phyloP scores from a whole-genome alignment of 495 filamentous ascomycete genomes.

The Penicillium lividum region DNA sequence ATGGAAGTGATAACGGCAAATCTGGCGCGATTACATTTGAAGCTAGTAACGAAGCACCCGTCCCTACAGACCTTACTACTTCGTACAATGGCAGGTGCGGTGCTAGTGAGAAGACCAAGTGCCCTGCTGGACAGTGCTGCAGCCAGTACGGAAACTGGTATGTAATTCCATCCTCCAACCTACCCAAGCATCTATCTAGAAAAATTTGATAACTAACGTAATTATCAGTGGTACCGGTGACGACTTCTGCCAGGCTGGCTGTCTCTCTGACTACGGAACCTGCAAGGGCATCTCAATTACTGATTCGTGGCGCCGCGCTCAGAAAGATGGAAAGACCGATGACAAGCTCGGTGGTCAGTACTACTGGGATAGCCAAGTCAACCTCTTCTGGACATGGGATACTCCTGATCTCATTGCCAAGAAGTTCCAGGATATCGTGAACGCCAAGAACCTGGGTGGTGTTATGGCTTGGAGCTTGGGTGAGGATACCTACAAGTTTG shows the following conservation, averaged over 20 bases:
- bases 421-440: slow-evolving; percentile 65
- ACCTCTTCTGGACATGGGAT: slow-evolving; percentile 78
- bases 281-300: slow-evolving; percentile 44
- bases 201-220: neutral
- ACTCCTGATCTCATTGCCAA: slow-evolving; percentile 59
- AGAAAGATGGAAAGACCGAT: slow-evolving; percentile 57
- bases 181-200: neutral
- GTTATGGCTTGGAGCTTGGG: slow-evolving; percentile 76
- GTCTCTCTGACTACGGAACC: slow-evolving; percentile 43
- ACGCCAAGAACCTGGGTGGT: slow-evolving; percentile 60
- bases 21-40: slow-evolving; percentile 62
- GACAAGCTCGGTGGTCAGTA: slow-evolving; percentile 63
- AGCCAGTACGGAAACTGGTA: slow-evolving; percentile 43
- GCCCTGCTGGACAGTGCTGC: slow-evolving; percentile 38
- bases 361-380: slow-evolving; percentile 60
- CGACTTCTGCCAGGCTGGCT: slow-evolving; percentile 40
- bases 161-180: slow-evolving; percentile 5
- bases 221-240: slow-evolving; percentile 32
- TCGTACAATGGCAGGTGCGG: slow-evolving; percentile 46
- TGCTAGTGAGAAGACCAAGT: slow-evolving; percentile 28
- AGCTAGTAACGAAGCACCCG: slow-evolving; percentile 47
- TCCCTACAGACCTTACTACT: slow-evolving; percentile 44
- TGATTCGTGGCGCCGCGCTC: slow-evolving; percentile 50
- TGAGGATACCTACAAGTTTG: slow-evolving; percentile 63
- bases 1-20: slow-evolving; percentile 64